phyloP scores from a whole-genome alignment of 345 rosid species.

The Tarenaya hassleriana region DNA sequence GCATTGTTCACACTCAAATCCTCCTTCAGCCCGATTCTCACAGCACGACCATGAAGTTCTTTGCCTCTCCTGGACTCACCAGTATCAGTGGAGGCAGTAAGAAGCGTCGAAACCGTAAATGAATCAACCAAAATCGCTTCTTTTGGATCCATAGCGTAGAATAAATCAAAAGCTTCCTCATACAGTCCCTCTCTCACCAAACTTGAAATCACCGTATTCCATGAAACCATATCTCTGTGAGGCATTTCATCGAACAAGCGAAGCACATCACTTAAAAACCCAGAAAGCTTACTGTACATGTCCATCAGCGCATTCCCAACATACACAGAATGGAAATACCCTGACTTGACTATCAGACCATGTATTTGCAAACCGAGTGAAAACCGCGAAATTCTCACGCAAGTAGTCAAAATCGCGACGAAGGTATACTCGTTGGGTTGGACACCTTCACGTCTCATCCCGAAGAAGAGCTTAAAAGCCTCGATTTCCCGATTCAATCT shows the following conservation, averaged over 20 bases:
- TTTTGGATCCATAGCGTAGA: slow-evolving; percentile 32
- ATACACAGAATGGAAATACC: slow-evolving; percentile 31
- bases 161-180: slow-evolving; percentile 43
- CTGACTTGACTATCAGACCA: slow-evolving; percentile 28
- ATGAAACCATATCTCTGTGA: slow-evolving; percentile 51
- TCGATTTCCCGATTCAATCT: slow-evolving; percentile 42
- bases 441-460: slow-evolving; percentile 39
- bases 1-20: slow-evolving; percentile 62
- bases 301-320: slow-evolving; percentile 69
- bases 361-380: slow-evolving; percentile 30
- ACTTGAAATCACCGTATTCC: slow-evolving; percentile 71
- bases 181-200: slow-evolving; percentile 36
- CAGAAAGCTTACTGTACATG: slow-evolving; percentile 38
- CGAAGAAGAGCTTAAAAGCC: slow-evolving; percentile 50
- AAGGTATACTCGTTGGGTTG: slow-evolving; percentile 29
- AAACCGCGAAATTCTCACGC: slow-evolving; percentile 20
- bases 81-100: slow-evolving; percentile 54
- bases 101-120: slow-evolving; percentile 51
- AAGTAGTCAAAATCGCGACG: slow-evolving; percentile 30
- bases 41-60: slow-evolving; percentile 61
- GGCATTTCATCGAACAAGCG: slow-evolving; percentile 65
- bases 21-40: slow-evolving; percentile 44
- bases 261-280: slow-evolving; percentile 33
- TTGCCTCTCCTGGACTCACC: slow-evolving; percentile 38
- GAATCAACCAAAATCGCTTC: slow-evolving; percentile 41